Evolutionary conservation across 805 yeast species (phyloP), one percentile per base, ranked within the genome.

Genomic region (Candida loeiensis): DNA sequence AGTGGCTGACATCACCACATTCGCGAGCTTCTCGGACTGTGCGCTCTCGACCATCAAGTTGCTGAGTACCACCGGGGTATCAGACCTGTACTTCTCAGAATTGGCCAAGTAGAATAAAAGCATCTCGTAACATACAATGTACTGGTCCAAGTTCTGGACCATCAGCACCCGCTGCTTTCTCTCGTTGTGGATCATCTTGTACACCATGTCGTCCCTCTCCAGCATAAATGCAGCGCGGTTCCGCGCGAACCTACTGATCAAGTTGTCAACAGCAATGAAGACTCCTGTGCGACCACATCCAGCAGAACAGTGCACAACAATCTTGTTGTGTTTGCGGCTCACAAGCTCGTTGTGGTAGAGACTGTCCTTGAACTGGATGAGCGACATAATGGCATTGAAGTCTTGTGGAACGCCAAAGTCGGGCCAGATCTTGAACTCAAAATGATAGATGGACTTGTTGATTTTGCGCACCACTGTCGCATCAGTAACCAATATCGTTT

Each of bases 91-190:
- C 34, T 43, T 36, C 28, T 43, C 44, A 2, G 44, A 36, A 13
- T 55, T 45, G 16, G 40, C 36, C 42, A 47, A 38, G 39, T 58
- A 63, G 31, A 53, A 40, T 13, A 62, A 40, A n/a, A 76, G 55
- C 9, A 78, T 66, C 45, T 87, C 93, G 58, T 87, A 86, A 57
- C 91, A 82, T 45, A 80, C 71, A 16, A 82, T 67, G 49, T 75
- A 85, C 59, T 86, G 95, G 44, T 82, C 79, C 44, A 85, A 69
- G 52, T 79, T 83, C 56, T 86, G 95, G 11, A 87, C 95, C 93
- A 86, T 86, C 4, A 89, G 80, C 18, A 86, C 70, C 48, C 95
- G 63, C 58, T 85, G 93, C 45, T 77, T 74, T 49, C 95, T 69
- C 52, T 86, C 78, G 37, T 70, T 73, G 48, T 81, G 77, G 9